phyloP scores from a whole-genome alignment of 2,329 filamentous ascomycete genomes.

The Fusarium chaquense region DNA sequence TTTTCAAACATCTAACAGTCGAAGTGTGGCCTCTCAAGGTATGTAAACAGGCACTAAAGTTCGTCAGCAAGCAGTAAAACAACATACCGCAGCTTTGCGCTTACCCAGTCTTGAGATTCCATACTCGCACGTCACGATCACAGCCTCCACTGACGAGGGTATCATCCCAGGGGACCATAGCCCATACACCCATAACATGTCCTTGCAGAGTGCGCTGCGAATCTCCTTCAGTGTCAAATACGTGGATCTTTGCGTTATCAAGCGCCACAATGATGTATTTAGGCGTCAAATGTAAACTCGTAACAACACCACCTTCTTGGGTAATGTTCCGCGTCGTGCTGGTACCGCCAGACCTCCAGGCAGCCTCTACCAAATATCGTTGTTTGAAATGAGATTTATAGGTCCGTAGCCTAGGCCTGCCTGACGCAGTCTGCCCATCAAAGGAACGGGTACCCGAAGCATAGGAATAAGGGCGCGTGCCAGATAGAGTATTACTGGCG shows the following conservation, averaged over 20 bases:
- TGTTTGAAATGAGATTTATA: constrained; percentile 99
- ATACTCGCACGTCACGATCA: constrained; percentile 95
- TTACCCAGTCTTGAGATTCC: constrained; percentile 94
- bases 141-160: constrained; percentile 95
- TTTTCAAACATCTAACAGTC: constrained; percentile 96
- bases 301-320: constrained; percentile 96
- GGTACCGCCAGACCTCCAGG: constrained; percentile 92
- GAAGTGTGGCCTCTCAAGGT: constrained; percentile 95
- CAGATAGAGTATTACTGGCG: constrained; percentile 58
- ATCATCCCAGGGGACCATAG: constrained; percentile 98
- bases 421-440: constrained; percentile 58
- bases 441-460: constrained; percentile 64
- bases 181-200: constrained; percentile 99
- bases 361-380: constrained; percentile 94
- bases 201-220: constrained; percentile 90
- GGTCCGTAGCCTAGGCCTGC: constrained; percentile 74
- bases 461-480: constrained; percentile 55
- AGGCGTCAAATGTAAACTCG: constrained; percentile 90
- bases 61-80: constrained; percentile 35
- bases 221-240: constrained; percentile 92
- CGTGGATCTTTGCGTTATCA: constrained; percentile 98
- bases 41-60: constrained; percentile 75
- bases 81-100: constrained; percentile 44
- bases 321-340: constrained; percentile 89
- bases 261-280: constrained; percentile 98